phyloP scores from a whole-genome alignment of 2,329 filamentous ascomycete species.

The Verticillium nubilum region DNA sequence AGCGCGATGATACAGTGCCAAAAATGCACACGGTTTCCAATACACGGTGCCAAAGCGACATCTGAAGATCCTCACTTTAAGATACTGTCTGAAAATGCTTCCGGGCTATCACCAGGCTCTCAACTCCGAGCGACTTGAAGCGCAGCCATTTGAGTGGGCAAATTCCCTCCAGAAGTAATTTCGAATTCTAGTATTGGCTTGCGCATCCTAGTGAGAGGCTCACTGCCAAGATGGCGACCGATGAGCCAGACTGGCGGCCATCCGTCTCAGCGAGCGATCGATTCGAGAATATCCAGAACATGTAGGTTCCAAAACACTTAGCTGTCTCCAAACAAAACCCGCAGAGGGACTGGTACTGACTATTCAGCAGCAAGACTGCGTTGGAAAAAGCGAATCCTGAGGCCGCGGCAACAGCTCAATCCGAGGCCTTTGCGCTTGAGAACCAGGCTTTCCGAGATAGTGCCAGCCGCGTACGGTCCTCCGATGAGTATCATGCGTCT shows the following conservation, averaged over 20 bases:
- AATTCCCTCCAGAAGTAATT: no score
- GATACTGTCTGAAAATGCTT: no score
- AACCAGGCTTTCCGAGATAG: constrained; percentile 11
- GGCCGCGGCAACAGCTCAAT: constrained; percentile 7
- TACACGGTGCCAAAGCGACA: background rate
- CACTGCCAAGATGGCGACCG: constrained; percentile 4
- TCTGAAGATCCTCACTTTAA: no score
- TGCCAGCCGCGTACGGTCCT: constrained; percentile 4
- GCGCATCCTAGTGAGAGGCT: background rate
- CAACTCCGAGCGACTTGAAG: no score
- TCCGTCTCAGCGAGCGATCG: constrained; percentile 53
- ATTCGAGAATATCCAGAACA: constrained; percentile 56
- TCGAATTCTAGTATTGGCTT: background rate
- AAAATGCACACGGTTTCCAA: background rate
- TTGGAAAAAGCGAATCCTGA: constrained; percentile 5
- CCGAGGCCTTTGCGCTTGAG: constrained; percentile 12
- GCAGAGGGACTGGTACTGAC: background rate
- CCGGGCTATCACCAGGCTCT: no score
- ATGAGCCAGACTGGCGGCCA: constrained; percentile 38
- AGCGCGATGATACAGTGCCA: background rate
- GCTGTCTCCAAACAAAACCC: background rate
- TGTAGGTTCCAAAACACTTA: constrained; percentile 48
- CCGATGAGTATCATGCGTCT: background rate
- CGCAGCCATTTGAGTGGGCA: no score
- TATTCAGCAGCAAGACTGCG: constrained; percentile 4